phyloP scores from a whole-genome alignment of 495 filamentous ascomycete species.

The Bathelium albidoporum region DNA sequence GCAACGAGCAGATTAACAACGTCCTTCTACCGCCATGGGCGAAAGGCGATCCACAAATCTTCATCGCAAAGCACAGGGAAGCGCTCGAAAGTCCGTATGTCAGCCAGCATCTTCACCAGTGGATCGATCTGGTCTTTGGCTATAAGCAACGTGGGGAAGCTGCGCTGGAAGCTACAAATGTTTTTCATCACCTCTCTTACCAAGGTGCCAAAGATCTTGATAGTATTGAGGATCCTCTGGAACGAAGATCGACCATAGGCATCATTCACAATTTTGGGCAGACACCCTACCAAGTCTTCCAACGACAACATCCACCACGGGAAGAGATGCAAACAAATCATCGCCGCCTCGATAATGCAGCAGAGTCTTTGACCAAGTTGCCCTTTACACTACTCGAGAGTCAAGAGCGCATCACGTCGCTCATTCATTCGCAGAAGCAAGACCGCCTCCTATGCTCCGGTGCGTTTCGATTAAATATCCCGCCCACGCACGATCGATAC shows the following conservation, averaged over 20 bases:
- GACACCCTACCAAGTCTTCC: slow-evolving; percentile 90
- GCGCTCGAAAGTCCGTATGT: slow-evolving; percentile 92
- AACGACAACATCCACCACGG: slow-evolving; percentile 59
- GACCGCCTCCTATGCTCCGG: slow-evolving; percentile 80
- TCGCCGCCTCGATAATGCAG: slow-evolving; percentile 64
- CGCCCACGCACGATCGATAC: slow-evolving; percentile 77
- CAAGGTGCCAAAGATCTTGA: slow-evolving; percentile 89
- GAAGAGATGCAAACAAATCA: slow-evolving; percentile 53
- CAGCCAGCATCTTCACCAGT: slow-evolving; percentile 78
- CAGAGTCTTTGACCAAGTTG: slow-evolving; percentile 65
- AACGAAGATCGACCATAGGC: slow-evolving; percentile 75
- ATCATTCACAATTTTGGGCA: slow-evolving; percentile 99
- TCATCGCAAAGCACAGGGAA: slow-evolving; percentile 87
- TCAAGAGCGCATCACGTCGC: slow-evolving; percentile 64
- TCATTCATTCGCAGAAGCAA: slow-evolving; percentile 67
- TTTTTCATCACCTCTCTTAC: slow-evolving; percentile 93
- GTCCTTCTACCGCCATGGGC: slow-evolving; percentile 91
- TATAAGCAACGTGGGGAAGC: slow-evolving; percentile 91
- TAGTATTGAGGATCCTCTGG: slow-evolving; percentile 76
- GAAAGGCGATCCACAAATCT: slow-evolving; percentile 91
- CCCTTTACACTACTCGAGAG: slow-evolving; percentile 76
- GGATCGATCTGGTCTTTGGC: slow-evolving; percentile 95
- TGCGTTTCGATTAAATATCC: slow-evolving; percentile 73
- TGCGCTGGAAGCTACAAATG: slow-evolving; percentile 81
- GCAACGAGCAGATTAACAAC: slow-evolving; percentile 65